Evolutionary conservation across 371 early-diverging fungal species (phyloP), one percentile per base, ranked within the genome.

Genomic region (Mortierella sp.): DNA sequence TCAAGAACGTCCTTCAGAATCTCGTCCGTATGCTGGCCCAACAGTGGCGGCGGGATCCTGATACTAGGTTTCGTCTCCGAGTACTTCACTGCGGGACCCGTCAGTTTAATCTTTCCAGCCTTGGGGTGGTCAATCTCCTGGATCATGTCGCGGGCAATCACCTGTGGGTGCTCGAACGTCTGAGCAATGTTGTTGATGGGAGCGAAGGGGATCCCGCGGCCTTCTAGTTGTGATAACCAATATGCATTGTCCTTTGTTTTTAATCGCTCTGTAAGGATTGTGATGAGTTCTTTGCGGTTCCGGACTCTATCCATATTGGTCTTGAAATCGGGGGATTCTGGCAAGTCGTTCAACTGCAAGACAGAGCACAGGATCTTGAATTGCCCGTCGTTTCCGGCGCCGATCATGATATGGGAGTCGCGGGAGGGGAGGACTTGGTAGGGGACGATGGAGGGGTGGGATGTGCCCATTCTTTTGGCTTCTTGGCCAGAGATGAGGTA

Each of bases 401-500:
- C 98, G 60, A 98, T 89, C 89, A 97, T 95, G 60, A 98, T 93
- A 87, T 92, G 90, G 1, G 95, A 94, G 83, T 97, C 95, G 49
- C 86, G 89, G n/a, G 97, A 97, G 0, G 93, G 92, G 65, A 97
- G 93, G 24, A 93, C 95, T 83, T 97, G 96, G 83, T 98, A 98
- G 35, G 98, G 98, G 7, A 97, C 98, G 74, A 98, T 97, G 4
- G 97, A 95, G 1, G 96, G 92, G 84, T 98, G 98, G 3, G 93
- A 90, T 1, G 97, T 97, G 21, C 98, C 98, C 95, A 94, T 93
- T 27, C 98, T 91, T 72, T 87, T 87, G 0, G 95, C 97, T 87
- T 97, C 97, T 78, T 90, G 76, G 0, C 93, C 95, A 27, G 96
- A 96, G 48, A 97, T 93, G 70, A 98, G 88, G 81, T 95, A 97